These are phyloP conservation scores for Nissolia schottii DNA, from an alignment of 306 rosid genomes.

Conservation along the genomic window DNA sequence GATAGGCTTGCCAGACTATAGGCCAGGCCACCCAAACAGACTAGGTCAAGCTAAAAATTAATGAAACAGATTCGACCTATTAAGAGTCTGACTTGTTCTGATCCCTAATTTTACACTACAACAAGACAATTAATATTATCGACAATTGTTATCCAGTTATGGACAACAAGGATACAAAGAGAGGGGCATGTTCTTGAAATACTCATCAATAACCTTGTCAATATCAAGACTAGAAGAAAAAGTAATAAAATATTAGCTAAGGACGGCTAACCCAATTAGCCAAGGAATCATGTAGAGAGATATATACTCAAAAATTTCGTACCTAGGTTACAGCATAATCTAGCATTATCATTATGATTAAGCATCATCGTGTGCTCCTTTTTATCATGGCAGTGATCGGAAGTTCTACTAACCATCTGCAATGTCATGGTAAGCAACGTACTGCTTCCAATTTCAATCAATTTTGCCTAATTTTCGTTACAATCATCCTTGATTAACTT, in stretches of 20 bases:
- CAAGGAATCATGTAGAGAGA: not conserved
- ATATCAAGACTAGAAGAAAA: not conserved
- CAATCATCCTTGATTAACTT: not conserved
- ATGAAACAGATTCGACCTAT: too few relatives aligned
- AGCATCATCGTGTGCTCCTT: constrained; percentile 7
- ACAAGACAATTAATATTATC: too few relatives aligned
- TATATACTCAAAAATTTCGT: not conserved
- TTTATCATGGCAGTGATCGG: not conserved
- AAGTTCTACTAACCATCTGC: not conserved
- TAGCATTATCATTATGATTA: constrained; percentile 2
- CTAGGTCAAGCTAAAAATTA: too few relatives aligned
- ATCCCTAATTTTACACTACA: too few relatives aligned
- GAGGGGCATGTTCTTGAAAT: not conserved
- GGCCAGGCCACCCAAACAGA: too few relatives aligned
- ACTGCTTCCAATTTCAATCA: not conserved
- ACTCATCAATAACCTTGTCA: not conserved
- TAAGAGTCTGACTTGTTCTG: too few relatives aligned
- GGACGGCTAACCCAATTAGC: not conserved
- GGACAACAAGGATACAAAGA: not conserved
- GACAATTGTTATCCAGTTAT: not conserved
- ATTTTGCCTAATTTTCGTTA: not conserved
- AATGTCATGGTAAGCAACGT: constrained; percentile 19
- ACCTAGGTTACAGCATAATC: not conserved
- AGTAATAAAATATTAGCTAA: not conserved
- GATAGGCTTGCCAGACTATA: too few relatives aligned